Conservation (phyloP, 345 rosid genomes). For the Rhizophora mangle region DNA sequence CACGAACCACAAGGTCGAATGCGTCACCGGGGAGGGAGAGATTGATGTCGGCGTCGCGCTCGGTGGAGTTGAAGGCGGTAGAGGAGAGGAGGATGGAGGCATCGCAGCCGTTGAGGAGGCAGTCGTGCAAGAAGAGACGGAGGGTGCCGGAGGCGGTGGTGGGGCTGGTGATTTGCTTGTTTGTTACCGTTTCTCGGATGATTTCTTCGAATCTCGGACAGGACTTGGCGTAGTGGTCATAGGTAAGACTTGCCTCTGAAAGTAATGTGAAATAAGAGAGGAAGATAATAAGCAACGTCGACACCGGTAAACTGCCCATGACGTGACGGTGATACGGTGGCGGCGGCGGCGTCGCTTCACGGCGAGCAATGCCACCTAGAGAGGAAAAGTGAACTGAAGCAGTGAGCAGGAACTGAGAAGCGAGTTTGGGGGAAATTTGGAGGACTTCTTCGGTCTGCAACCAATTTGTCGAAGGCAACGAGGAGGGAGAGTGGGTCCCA, state of each 20-base stretch:
- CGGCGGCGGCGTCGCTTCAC: background rate
- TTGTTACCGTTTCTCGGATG: slow-evolving; percentile 28
- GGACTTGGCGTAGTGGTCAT: slow-evolving; percentile 26
- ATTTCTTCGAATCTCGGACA: slow-evolving; percentile 26
- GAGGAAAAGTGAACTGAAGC: too few species aligned
- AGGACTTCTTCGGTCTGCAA: slow-evolving; percentile 3
- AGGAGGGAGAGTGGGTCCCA: background rate
- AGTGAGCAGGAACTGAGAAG: background rate
- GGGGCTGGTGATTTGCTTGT: slow-evolving; percentile 30
- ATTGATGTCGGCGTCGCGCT: slow-evolving; percentile 34
- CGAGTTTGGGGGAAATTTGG: slow-evolving; percentile 1
- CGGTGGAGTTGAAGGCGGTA: slow-evolving; percentile 28
- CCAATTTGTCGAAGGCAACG: background rate
- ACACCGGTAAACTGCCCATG: slow-evolving; percentile 2
- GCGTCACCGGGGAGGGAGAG: slow-evolving; percentile 34
- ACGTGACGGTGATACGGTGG: background rate
- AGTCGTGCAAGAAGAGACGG: slow-evolving; percentile 36
- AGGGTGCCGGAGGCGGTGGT: slow-evolving; percentile 30
- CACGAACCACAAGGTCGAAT: slow-evolving; percentile 32
- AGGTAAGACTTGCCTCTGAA: slow-evolving; percentile 20
- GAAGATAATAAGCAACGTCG: background rate
- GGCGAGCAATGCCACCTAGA: too few species aligned
- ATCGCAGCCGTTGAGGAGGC: slow-evolving; percentile 29
- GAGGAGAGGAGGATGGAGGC: slow-evolving; percentile 31
- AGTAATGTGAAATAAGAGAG: background rate